Conservation (phyloP, 768 basidiomycete species). For the Russula lepida region DNA sequence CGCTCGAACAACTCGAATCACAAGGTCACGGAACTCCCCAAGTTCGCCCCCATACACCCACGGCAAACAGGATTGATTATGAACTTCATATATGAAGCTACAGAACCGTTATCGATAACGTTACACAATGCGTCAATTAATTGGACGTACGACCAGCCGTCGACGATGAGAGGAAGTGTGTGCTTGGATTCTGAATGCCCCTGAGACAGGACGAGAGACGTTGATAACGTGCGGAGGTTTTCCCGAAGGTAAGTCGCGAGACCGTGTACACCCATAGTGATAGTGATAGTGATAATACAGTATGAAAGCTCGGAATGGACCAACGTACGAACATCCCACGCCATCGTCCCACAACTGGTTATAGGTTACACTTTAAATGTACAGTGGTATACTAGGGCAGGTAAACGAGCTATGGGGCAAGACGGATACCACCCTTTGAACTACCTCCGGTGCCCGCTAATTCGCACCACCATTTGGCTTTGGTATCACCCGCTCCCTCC, state of each 20-base stretch:
- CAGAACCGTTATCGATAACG: constrained; percentile 1
- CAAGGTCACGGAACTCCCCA: constrained; percentile 40
- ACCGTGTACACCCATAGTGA: constrained; percentile 43
- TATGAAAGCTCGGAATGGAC: background rate
- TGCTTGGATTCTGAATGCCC: constrained; percentile 1
- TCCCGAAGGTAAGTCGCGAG: constrained; percentile 45
- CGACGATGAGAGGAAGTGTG: constrained; percentile 53
- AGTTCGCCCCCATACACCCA: constrained; percentile 90
- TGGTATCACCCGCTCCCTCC: background rate
- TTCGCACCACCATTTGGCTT: constrained; percentile 12
- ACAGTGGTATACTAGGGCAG: background rate
- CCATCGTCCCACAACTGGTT: background rate
- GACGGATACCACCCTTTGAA: constrained; percentile 5
- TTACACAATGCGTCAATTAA: constrained; percentile 3
- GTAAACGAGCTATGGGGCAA: background rate
- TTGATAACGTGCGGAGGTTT: constrained; percentile 34
- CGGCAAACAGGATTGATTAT: constrained; percentile 50
- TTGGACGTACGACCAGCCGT: constrained; percentile 78
- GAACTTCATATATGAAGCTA: constrained; percentile 71
- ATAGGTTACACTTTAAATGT: background rate
- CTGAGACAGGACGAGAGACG: constrained; percentile 28
- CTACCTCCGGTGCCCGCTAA: constrained; percentile 1
- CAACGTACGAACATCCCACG: background rate
- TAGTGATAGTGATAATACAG: background rate
- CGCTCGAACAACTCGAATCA: constrained; percentile 45